Evolutionary conservation across 257 asterid genomes (phyloP), one percentile per base, ranked within the genome.

Genomic region (Osmanthus fragrans): DNA sequence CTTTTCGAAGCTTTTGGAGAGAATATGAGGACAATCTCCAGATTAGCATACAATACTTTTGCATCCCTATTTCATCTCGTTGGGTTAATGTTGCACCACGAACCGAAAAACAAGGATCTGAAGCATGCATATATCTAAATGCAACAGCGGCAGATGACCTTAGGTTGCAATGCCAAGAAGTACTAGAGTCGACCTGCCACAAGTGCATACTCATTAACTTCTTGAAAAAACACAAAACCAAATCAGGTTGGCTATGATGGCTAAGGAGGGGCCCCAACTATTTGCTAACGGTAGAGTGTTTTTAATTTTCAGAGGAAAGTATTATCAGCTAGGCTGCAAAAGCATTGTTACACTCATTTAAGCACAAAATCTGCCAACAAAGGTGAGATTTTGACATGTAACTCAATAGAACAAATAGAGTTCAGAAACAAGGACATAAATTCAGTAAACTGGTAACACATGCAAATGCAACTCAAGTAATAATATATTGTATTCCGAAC

Each of bases 141-240:
- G 90, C 23, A 88, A 75, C 70, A 86, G 88, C 75, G 77, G 90
- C 79, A 78, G 16, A 65, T 84, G 79, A 5, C 86, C 73, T 82
- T 87, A 92, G 56, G 85, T 71, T 54, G 86, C 87, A 67, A 92
- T 90, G 79, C 95, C 96, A 76, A 92, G 96, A 66, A 88, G 79
- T 74, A 33, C 86, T 25, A 89, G 82, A 4, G 87, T 85, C 49
- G 96, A 80, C 87, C 98, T 94, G 95, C 80, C 56, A 79, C 60
- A 73, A 36, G 40, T 29, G 18, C 29, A 25, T 34, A 47, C 21
- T 69, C 7, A n/a, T 33, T 30, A 42, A 36, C 45, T 74, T 76
- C 45, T 30, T 11, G 40, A 36, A 36, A 77, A 37, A 42, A 7
- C 49, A 68, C 51, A 13, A 16, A 25, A 64, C 64, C 45, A 49